These are phyloP conservation scores for Diutina ranongensis DNA, from an alignment of 1,139 yeast genomes.

Conservation along the genomic window DNA sequence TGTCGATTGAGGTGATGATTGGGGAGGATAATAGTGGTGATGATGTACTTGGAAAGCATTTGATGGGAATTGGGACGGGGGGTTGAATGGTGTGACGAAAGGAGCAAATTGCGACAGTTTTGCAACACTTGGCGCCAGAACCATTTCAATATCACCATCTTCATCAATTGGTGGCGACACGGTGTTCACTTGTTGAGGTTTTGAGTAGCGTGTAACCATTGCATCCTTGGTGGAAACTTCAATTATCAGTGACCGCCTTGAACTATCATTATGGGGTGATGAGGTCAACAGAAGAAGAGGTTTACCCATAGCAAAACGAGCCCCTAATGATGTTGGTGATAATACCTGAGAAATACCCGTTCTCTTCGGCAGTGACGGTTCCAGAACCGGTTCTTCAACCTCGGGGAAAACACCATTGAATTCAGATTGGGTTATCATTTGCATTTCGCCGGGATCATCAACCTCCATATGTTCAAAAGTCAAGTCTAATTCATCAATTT, in stretches of 20 bases:
- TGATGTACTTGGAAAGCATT: conserved; percentile 27
- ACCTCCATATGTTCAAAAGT: neutral
- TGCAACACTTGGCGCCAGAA: neutral
- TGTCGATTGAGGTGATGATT: conserved; percentile 5
- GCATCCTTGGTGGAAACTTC: neutral
- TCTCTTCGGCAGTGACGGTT: neutral
- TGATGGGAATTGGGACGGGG: neutral
- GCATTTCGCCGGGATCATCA: neutral
- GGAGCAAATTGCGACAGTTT: neutral
- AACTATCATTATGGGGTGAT: neutral
- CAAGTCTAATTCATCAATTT: neutral
- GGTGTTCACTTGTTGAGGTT: too few relatives aligned
- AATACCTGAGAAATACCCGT: conserved; percentile 9
- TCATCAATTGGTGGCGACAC: neutral
- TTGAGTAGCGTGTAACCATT: neutral
- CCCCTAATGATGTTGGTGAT: conserved; percentile 16
- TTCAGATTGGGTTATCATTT: neutral
- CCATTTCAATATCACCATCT: conserved; percentile 4
- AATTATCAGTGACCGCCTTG: neutral
- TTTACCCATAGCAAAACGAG: conserved; percentile 12
- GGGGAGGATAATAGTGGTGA: conserved; percentile 28
- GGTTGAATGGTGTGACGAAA: neutral
- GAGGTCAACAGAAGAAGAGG: conserved; percentile 6
- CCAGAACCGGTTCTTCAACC: neutral
- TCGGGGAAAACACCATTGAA: neutral